Conservation (phyloP, 805 yeast genomes). For the Candida pini region DNA sequence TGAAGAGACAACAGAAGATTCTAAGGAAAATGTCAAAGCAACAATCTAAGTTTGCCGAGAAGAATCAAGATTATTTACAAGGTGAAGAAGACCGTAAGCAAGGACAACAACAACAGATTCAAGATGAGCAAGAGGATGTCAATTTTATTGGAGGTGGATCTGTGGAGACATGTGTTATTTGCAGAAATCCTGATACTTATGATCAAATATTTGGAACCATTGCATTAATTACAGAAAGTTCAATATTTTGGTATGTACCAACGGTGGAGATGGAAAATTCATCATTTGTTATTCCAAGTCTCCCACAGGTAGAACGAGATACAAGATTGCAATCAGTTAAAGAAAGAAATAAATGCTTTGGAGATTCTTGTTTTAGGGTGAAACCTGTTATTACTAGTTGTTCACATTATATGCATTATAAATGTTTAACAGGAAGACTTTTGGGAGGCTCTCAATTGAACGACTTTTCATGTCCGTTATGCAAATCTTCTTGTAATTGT, state of each 20-base stretch:
- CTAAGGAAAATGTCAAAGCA: constrained; percentile 58
- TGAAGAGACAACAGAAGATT: constrained; percentile 55
- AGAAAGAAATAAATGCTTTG: constrained; percentile 24
- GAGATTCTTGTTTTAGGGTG: constrained; percentile 22
- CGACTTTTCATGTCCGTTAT: constrained; percentile 43
- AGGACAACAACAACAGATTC: no score
- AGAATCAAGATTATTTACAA: constrained; percentile 29
- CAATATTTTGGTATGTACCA: constrained; percentile 47
- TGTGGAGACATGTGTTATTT: constrained; percentile 49
- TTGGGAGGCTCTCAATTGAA: constrained; percentile 12
- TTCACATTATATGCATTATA: constrained; percentile 48
- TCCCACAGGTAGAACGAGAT: constrained; percentile 2
- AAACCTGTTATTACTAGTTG: constrained; percentile 38
- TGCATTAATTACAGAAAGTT: constrained; percentile 39
- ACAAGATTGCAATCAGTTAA: constrained; percentile 18
- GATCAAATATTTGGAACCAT: constrained; percentile 56
- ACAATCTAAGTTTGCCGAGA: constrained; percentile 36
- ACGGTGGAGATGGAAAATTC: constrained; percentile 25
- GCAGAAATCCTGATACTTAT: constrained; percentile 46
- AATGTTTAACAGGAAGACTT: constrained; percentile 35
- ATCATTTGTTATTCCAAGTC: constrained; percentile 18
- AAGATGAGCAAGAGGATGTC: no score
- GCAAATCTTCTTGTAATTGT: constrained; percentile 38
- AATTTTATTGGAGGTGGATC: no score
- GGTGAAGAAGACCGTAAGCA: constrained; percentile 4